Percentiles rank a stretch among this genome's conserved stretches.
These are phyloP conservation scores for Arthrobotrys musiformis DNA, from an alignment of 2,329 filamentous ascomycete genomes.

Conservation along the genomic window DNA sequence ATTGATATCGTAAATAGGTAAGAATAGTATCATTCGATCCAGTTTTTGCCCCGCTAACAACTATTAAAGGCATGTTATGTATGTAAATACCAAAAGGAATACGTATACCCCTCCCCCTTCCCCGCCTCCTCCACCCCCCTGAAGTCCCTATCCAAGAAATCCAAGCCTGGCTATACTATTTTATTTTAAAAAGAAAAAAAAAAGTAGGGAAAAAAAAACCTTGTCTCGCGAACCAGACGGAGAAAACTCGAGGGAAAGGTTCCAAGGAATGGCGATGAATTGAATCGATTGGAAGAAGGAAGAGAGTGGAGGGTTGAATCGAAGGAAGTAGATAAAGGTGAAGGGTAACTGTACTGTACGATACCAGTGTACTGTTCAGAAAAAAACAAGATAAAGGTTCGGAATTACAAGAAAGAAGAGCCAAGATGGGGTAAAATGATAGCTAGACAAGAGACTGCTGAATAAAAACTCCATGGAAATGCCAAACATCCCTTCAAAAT, in stretches of 20 bases:
- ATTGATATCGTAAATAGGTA: neutral
- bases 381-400: too few relatives aligned
- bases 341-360: slow-evolving; percentile 17
- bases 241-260: too few relatives aligned
- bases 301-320: neutral
- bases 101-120: neutral
- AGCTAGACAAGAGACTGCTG: slow-evolving; percentile 30
- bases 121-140: neutral
- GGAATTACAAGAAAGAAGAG: slow-evolving; percentile 5
- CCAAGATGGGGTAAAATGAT: neutral
- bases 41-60: neutral
- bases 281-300: neutral
- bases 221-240: too few relatives aligned
- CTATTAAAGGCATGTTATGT: neutral
- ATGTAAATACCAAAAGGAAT: slow-evolving; percentile 5
- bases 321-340: neutral
- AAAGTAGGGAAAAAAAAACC: too few relatives aligned
- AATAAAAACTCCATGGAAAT: slow-evolving; percentile 53
- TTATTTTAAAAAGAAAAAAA: neutral
- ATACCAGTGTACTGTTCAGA: slow-evolving; percentile 20
- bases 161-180: slow-evolving; percentile 33
- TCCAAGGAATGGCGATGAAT: slow-evolving; percentile 6
- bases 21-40: neutral
- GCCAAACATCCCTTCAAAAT: slow-evolving; percentile 22
- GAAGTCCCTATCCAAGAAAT: slow-evolving; percentile 32